phyloP scores from a whole-genome alignment of 2,329 filamentous ascomycete species.

The Clonostachys sp. region DNA sequence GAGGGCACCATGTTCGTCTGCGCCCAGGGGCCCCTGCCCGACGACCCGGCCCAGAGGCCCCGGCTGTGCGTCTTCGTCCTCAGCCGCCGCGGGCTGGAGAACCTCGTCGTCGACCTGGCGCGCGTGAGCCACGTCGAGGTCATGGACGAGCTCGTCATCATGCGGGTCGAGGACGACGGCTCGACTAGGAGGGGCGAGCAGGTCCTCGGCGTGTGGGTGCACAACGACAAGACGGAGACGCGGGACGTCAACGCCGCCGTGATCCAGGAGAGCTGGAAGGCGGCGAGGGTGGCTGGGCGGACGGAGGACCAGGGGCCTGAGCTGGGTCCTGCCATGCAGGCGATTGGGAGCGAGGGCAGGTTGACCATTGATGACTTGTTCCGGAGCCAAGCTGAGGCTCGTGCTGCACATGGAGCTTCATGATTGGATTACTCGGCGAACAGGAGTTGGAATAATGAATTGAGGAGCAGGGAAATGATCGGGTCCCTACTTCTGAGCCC shows the following conservation, averaged over 20 bases:
- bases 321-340: constrained; percentile 35
- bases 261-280: constrained; percentile 37
- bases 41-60: constrained; percentile 23
- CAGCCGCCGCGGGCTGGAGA: constrained; percentile 67
- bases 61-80: constrained; percentile 64
- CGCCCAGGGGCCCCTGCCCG: constrained; percentile 45
- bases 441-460: too few species aligned
- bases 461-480: too few species aligned
- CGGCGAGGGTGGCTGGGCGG: constrained; percentile 20
- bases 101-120: constrained; percentile 63
- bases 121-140: constrained; percentile 61
- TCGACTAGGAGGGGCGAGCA: constrained; percentile 12
- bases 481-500: too few species aligned
- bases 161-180: constrained; percentile 31
- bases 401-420: too few species aligned
- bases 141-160: constrained; percentile 47
- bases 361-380: constrained; percentile 42
- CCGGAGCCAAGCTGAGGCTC: constrained; percentile 12
- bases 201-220: constrained; percentile 51
- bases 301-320: constrained; percentile 21
- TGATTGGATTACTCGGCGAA: too few species aligned
- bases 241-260: constrained; percentile 31
- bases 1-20: constrained; percentile 91
- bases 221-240: constrained; percentile 41
- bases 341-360: constrained; percentile 34